A percentile compares a stretch with the other conserved stretches of the same genome.
These are phyloP conservation scores for Cryptosporidium sp. DNA, from an alignment of 169 alveolate species.

Conservation along the genomic window DNA sequence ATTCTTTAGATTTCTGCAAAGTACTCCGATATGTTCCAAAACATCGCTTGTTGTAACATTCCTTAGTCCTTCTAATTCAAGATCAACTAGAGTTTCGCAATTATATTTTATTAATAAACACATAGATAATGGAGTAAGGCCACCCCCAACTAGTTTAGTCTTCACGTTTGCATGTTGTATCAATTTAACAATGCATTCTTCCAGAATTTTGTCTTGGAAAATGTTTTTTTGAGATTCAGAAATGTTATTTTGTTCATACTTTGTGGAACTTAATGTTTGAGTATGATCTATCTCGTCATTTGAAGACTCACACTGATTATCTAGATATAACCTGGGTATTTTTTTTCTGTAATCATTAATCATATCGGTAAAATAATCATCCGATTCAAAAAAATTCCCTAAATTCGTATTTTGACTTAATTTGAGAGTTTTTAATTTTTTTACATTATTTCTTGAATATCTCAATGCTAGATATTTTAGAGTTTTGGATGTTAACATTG, in stretches of 20 bases:
- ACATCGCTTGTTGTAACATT: constrained; percentile 66
- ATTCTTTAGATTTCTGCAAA: constrained; percentile 8
- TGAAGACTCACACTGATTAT: constrained; percentile 10
- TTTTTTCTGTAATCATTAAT: constrained; percentile 1
- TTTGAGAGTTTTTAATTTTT: constrained; percentile 25
- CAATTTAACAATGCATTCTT: constrained; percentile 5
- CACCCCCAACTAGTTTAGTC: constrained; percentile 55
- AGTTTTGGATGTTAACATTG: constrained; percentile 43
- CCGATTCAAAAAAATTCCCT: constrained; percentile 8
- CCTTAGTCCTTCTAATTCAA: constrained; percentile 64
- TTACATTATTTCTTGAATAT: constrained; percentile 8
- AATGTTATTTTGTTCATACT: neutral
- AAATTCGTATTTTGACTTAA: constrained; percentile 58
- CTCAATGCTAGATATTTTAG: constrained; percentile 56
- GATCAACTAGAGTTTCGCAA: neutral
- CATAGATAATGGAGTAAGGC: constrained; percentile 59
- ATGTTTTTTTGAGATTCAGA: neutral
- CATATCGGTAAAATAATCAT: constrained; percentile 3
- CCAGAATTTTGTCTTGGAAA: constrained; percentile 2
- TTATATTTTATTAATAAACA: constrained; percentile 48
- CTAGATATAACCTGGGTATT: constrained; percentile 27
- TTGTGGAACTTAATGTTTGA: neutral
- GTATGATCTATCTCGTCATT: neutral
- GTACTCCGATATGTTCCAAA: constrained; percentile 22
- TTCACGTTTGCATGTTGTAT: constrained; percentile 3